Evolutionary conservation across 345 rosid species (phyloP).

Genomic region (Gossypium ekmanianum): DNA sequence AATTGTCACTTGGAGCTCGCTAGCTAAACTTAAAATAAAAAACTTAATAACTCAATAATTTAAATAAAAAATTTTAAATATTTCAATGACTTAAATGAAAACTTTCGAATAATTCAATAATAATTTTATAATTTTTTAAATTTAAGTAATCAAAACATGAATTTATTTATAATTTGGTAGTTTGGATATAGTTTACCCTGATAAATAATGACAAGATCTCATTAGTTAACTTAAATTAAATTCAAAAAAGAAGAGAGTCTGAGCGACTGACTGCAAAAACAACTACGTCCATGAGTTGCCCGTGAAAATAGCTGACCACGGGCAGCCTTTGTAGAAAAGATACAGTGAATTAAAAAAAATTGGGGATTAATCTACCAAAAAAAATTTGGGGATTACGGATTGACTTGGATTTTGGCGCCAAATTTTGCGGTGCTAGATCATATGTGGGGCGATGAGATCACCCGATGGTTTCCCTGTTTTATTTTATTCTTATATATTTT

Average conservation of each 20-base stretch:
- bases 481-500: background rate
- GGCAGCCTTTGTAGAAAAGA: constrained; percentile 15
- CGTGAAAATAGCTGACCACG: constrained; percentile 35
- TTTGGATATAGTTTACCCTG: too few species aligned
- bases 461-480: background rate
- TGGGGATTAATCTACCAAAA: background rate
- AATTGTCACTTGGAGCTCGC: too few species aligned
- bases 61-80: too few species aligned
- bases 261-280: background rate
- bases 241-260: background rate
- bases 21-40: too few species aligned
- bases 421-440: background rate
- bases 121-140: too few species aligned
- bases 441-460: background rate
- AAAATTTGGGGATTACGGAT: background rate
- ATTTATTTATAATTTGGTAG: too few species aligned
- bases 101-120: too few species aligned
- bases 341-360: background rate
- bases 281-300: constrained; percentile 18
- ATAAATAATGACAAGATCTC: background rate
- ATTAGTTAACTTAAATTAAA: background rate
- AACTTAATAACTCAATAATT: too few species aligned
- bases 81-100: too few species aligned
- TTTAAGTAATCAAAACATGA: rapidly evolving
- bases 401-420: constrained; percentile 49